Evolutionary conservation across 495 filamentous ascomycete genomes (phyloP), one percentile per base, ranked within the genome.

Genomic region (Choiromyces venosus): DNA sequence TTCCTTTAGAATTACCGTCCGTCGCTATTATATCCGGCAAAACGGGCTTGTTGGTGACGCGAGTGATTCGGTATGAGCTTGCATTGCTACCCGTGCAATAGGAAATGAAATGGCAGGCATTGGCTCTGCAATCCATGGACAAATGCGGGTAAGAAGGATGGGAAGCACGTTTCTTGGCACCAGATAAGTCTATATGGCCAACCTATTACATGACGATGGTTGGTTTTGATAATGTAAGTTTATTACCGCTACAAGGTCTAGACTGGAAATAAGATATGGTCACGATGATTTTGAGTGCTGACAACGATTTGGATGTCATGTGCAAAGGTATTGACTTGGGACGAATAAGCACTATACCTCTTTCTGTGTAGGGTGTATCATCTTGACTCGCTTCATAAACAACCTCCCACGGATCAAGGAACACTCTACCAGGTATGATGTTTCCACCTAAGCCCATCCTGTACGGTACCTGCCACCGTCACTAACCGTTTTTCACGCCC

Each of bases 401-500:
- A 61, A 61, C 52, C 25, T 61, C 25, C 25, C 52, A 16, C 52
- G 52, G 52, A 33, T 61, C 25, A 61, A 61, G 12, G 52, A 61
- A 61, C 12, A 29, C 52, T 61, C 52, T 61, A 61, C 52, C 52
- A 33, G 52, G 52, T 61, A 61, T 18, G 52, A 33, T 61, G 52
- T 61, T 61, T 61, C 52, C 25, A 33, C 6, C 52, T 61, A 61
- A 61, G 10, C 52, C 25, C 10, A 61, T 61, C 52, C 52, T 61
- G 52, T 61, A 33, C 52, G 52, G 52, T 61, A 61, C 52, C 52
- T 61, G 52, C 52, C 52, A 61, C 52, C 25, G 18, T 61, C 52
- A 33, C 52, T 61, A 61, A 33, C 25, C 52, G 25, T 61, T 61
- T 61, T 14, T 61, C 25, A 6, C 52, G 12, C 25, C 25, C 52